Conservation (phyloP, 768 basidiomycete species). For the Naganishia antarctica region DNA sequence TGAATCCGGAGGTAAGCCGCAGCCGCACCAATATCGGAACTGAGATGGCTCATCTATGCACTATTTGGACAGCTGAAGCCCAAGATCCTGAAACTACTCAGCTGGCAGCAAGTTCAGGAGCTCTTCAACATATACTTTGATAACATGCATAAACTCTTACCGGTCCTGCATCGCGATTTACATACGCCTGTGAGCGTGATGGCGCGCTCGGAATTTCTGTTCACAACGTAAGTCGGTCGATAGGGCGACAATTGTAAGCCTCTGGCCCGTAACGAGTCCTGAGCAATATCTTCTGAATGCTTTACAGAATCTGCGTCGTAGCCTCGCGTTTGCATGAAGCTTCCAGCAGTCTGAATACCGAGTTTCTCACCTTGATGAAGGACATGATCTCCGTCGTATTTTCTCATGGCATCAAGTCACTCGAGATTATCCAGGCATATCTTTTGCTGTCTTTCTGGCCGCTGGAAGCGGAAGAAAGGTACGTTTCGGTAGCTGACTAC, state of each 20-base stretch:
- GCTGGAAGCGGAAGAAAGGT: conserved; percentile 89
- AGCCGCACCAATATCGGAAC: too few relatives aligned
- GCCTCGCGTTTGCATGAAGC: conserved; percentile 80
- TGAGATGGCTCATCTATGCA: too few relatives aligned
- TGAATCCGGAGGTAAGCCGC: conserved; percentile 57
- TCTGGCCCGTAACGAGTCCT: too few relatives aligned
- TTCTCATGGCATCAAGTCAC: conserved; percentile 55
- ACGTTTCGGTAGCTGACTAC: conserved; percentile 55
- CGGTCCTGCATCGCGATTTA: conserved; percentile 76
- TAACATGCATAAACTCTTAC: conserved; percentile 56
- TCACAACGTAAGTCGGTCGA: conserved; percentile 74
- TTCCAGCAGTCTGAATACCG: conserved; percentile 73
- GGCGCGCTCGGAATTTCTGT: conserved; percentile 85
- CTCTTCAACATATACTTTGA: conserved; percentile 69
- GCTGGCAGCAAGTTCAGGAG: conserved; percentile 80
- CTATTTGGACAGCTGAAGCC: conserved; percentile 66
- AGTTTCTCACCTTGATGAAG: conserved; percentile 64
- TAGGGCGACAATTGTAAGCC: too few relatives aligned
- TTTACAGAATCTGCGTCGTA: conserved; percentile 76
- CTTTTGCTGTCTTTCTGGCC: conserved; percentile 83
- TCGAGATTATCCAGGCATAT: conserved; percentile 95
- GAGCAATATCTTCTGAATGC: neutral
- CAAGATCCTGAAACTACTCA: conserved; percentile 83
- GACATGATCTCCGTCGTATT: conserved; percentile 68
- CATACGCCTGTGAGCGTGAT: conserved; percentile 92